Evolutionary conservation across 192 early-diverging fungal species (phyloP).

Genomic region (Rhizoclosmatium globosum): DNA sequence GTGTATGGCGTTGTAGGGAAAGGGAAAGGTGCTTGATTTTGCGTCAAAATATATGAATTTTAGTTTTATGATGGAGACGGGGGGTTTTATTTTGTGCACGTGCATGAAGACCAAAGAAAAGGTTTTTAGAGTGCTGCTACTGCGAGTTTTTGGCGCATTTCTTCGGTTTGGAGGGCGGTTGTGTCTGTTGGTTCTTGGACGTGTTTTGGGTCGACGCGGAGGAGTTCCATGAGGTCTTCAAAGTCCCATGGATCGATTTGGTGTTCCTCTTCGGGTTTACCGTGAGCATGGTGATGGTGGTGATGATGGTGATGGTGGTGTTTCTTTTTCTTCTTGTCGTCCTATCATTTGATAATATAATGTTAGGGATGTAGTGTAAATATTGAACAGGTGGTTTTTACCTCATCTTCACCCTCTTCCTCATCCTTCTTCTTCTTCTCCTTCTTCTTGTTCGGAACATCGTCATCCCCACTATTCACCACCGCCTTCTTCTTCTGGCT

Average conservation of each 20-base stretch:
- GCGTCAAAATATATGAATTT: too few relatives aligned
- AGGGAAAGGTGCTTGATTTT: too few relatives aligned
- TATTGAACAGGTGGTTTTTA: neutral
- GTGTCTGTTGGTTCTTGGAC: constrained; percentile 18
- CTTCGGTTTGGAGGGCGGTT: constrained; percentile 23
- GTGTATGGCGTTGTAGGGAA: too few relatives aligned
- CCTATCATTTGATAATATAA: too few relatives aligned
- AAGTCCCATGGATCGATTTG: constrained; percentile 33
- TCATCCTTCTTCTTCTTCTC: constrained; percentile 26
- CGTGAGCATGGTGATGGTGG: neutral
- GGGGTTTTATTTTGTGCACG: too few relatives aligned
- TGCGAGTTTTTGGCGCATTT: constrained; percentile 21
- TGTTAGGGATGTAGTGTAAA: too few relatives aligned
- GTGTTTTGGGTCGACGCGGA: constrained; percentile 28
- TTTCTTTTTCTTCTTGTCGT: constrained; percentile 30
- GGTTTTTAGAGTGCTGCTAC: constrained; percentile 1
- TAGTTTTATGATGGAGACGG: too few relatives aligned
- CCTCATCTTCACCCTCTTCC: constrained; percentile 23
- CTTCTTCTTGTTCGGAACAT: constrained; percentile 8
- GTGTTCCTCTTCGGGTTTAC: neutral
- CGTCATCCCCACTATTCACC: neutral
- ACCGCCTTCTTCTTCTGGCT: constrained; percentile 4
- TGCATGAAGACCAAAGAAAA: too few relatives aligned
- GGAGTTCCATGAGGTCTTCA: constrained; percentile 17
- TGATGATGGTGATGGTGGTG: neutral